Evolutionary conservation across 1,284 basidiomycete genomes (phyloP), one percentile per base, ranked within the genome.

Genomic region (Fomitopsis pinicola): DNA sequence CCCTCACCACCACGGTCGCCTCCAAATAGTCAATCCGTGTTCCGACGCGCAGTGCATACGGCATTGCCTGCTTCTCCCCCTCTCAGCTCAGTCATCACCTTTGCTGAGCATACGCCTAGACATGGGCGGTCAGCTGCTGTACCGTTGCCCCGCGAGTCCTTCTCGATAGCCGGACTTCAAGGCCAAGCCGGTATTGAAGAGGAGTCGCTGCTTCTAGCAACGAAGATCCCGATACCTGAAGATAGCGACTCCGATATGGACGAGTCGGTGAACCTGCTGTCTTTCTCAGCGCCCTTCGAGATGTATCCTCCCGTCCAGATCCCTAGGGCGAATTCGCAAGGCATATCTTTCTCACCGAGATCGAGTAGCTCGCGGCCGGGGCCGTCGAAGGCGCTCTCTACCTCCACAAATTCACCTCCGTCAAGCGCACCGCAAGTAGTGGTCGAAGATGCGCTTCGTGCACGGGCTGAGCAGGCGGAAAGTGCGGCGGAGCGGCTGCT

Each of bases 381-480:
- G 72, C 76, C 80, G 30, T 84, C 84, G 3, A 87, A 86, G 67
- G 77, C 85, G 2, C 70, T 87, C 50, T 88, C 86, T 35, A 69
- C 70, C 4, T 72, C 73, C 19, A 72, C 75, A n/a, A 71, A 68
- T 48, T 73, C 76, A 30, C 73, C 78, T 15, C 75, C 75, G 26
- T 67, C 74, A 14, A 71, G 70, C 58, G 68, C 75, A 5, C 73
- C 78, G 33, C 82, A 83, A 64, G 80, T 82, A 6, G 79, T 90
- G 15, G 83, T 94, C 1, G 93, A 95, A 69, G 93, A 95, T 70
- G 91, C 89, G 36, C 76, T 94, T 65, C 84, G 87, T 52, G 92
- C 91, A 1, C 85, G 92, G 62, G 94, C 93, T 2, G 91, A 91
- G 65, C 94, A 95, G 71, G 94, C 93, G 0, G 88, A 94, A 69